Evolutionary conservation across 2,329 filamentous ascomycete genomes (phyloP), one percentile per base, ranked within the genome.

Genomic region (Hypoxylon sp.): DNA sequence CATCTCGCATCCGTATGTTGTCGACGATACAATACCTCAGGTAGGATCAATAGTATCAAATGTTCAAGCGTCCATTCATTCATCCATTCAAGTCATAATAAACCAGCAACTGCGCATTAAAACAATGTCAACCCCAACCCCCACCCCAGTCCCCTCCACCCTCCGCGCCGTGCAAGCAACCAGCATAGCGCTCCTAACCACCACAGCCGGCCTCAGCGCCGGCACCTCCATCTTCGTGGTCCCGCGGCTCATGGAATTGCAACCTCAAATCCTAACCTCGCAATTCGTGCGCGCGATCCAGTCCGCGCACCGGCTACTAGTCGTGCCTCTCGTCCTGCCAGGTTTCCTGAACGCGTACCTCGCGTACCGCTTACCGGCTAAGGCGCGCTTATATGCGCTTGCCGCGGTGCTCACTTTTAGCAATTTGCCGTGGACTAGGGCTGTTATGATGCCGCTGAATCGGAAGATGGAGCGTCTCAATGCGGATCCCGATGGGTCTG

Each of bases 221-320:
- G 72, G 78, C 47, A 66, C 84, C 59, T 87, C 85, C 5, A 72
- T 80, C 74, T 78, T 82, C 63, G 68, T 80, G n/a, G 74, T 87
- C 1, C 88, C 88, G 1, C 82, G 85, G 44, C 77, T 90, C 8
- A 82, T 90, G 64, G 81, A 86, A 65, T 84, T 86, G 0, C 88
- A 88, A 1, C 82, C 85, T 0, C 84, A 84, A 1, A 78, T 89
- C 10, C 83, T 89, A 67, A 84, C 86, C 33, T 81, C 80, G 42
- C 88, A 90, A 78, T 90, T 87, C 87, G 73, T 77, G 64, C 80
- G 75, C 44, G 76, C 82, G 64, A 85, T 80, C 76, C 73, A 76
- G 17, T 71, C 74, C 2, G 84, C 84, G 55, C 80, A 75, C 59
- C 67, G 72, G n/a, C 59, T 81, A 42, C 81, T 84, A 19, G 81